phyloP scores from a whole-genome alignment of 2,329 filamentous ascomycete genomes.

The Dryadomyces quercus-mongolicae region DNA sequence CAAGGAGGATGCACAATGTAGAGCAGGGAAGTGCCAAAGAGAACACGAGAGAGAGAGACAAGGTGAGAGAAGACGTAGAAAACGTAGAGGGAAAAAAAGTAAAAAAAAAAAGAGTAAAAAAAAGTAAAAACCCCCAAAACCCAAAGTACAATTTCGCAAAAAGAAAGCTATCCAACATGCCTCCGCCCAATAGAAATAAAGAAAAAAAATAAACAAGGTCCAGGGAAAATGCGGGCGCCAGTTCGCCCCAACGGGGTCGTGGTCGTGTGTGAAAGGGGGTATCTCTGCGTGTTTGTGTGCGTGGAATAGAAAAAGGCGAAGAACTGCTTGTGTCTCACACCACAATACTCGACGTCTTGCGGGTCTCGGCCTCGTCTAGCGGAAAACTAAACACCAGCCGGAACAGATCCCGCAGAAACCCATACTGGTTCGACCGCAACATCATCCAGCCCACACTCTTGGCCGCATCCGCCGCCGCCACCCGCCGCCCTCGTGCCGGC shows the following conservation, averaged over 20 bases:
- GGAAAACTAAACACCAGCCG: constrained; percentile 75
- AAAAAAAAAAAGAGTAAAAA: background rate
- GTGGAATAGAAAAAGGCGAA: background rate
- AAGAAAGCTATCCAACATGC: background rate
- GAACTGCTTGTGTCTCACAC: constrained; percentile 22
- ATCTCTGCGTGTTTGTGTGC: too few relatives aligned
- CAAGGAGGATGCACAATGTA: background rate
- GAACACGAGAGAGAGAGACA: background rate
- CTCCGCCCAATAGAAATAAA: background rate
- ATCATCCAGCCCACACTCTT: constrained; percentile 69
- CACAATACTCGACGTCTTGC: constrained; percentile 52
- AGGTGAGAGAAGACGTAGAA: background rate
- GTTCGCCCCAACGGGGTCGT: too few relatives aligned
- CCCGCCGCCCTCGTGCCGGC: constrained; percentile 43
- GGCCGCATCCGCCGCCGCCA: constrained; percentile 63
- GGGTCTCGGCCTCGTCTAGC: constrained; percentile 60
- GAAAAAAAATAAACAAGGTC: background rate
- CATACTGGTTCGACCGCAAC: constrained; percentile 56
- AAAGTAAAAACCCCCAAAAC: background rate
- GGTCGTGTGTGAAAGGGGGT: background rate
- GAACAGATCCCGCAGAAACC: constrained; percentile 73
- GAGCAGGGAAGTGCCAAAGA: background rate
- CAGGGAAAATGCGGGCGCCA: background rate
- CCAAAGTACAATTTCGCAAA: background rate
- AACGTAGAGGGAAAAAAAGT: background rate